Evolutionary conservation across 2,329 filamentous ascomycete species (phyloP).

Genomic region (Tolypocladium inflatum): DNA sequence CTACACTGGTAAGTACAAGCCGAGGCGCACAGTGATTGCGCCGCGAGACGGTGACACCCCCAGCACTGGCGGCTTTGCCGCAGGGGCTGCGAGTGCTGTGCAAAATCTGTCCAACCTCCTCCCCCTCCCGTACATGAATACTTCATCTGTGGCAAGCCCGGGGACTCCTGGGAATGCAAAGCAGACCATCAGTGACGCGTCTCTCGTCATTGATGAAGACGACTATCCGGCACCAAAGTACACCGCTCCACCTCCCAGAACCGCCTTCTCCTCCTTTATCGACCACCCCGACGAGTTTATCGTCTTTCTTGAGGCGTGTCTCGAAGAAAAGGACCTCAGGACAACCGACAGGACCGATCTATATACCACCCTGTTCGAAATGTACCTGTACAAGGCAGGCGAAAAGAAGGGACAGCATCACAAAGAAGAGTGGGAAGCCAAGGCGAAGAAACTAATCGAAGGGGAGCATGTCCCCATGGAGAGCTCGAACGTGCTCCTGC

Average conservation of each 20-base stretch:
- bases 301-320: slow-evolving; percentile 79
- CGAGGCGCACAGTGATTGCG: slow-evolving; percentile 49
- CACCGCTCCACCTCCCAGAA: slow-evolving; percentile 70
- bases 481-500: slow-evolving; percentile 83
- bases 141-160: slow-evolving; percentile 45
- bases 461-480: slow-evolving; percentile 76
- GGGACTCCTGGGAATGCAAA: slow-evolving; percentile 38
- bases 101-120: slow-evolving; percentile 79
- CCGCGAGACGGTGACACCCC: slow-evolving; percentile 26
- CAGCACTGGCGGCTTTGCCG: slow-evolving; percentile 35
- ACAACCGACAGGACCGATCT: slow-evolving; percentile 73
- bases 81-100: slow-evolving; percentile 63
- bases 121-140: slow-evolving; percentile 76
- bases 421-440: slow-evolving; percentile 76
- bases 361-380: slow-evolving; percentile 93
- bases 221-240: slow-evolving; percentile 48
- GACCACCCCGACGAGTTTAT: slow-evolving; percentile 91
- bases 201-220: slow-evolving; percentile 40
- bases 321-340: slow-evolving; percentile 61
- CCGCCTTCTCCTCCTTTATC: slow-evolving; percentile 92
- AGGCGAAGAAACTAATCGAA: slow-evolving; percentile 83
- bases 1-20: slow-evolving; percentile 77
- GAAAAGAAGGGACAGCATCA: slow-evolving; percentile 58
- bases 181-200: slow-evolving; percentile 40
- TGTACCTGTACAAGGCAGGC: slow-evolving; percentile 87